Conservation (phyloP, 495 filamentous ascomycete species). For the Penicillium cataractarum region DNA sequence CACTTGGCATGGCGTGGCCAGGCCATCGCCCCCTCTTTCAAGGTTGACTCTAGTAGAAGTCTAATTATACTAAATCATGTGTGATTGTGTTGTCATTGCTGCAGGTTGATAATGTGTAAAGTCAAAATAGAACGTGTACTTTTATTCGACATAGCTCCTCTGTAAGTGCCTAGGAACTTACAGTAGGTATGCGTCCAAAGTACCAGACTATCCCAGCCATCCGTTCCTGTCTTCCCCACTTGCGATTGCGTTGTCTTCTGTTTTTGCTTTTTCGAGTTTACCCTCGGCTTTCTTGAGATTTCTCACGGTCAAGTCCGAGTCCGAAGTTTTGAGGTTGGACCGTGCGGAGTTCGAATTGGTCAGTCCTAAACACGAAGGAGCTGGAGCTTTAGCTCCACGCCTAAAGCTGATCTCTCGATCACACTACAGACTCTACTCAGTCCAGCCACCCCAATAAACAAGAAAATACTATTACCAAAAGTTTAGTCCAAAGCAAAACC, state of each 20-base stretch:
- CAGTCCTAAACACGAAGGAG: too few relatives aligned
- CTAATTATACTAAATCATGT: neutral
- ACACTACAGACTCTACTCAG: neutral
- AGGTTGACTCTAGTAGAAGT: too few relatives aligned
- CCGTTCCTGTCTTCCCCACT: neutral
- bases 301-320: neutral
- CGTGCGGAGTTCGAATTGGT: too few relatives aligned
- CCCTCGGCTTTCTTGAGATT: neutral
- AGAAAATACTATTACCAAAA: neutral
- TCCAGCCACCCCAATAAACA: neutral
- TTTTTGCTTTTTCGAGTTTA: neutral
- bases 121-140: neutral
- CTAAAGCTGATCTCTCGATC: neutral
- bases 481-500: neutral
- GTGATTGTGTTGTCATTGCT: neutral
- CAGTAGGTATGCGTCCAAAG: too few relatives aligned
- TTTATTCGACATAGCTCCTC: too few relatives aligned
- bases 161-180: too few relatives aligned
- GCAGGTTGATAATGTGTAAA: neutral
- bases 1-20: too few relatives aligned
- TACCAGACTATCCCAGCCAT: neutral
- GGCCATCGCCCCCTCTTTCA: too few relatives aligned
- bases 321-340: neutral
- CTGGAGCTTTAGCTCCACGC: too few relatives aligned
- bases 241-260: neutral